phyloP scores from a whole-genome alignment of 2,329 filamentous ascomycete species.

The Exophiala spinifera region DNA sequence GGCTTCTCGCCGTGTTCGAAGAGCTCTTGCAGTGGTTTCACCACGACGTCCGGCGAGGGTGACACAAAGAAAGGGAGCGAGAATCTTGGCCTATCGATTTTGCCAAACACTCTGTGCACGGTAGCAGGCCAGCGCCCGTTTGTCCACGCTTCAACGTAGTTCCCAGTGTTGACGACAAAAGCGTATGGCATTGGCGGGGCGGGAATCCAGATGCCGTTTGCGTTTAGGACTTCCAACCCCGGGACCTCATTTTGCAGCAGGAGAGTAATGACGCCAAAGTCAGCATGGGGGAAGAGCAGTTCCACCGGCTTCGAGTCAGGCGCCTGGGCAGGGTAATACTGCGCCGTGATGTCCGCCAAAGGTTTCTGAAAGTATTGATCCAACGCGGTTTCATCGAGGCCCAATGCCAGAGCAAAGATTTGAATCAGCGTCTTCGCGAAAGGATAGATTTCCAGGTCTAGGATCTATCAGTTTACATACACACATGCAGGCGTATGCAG shows the following conservation, averaged over 20 bases:
- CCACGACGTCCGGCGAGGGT: slow-evolving; percentile 27
- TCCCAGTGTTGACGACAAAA: slow-evolving; percentile 47
- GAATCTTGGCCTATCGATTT: slow-evolving; percentile 35
- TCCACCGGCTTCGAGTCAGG: slow-evolving; percentile 27
- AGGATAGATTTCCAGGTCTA: slow-evolving; percentile 25
- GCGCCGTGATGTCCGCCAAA: slow-evolving; percentile 42
- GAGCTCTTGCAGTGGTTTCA: background rate
- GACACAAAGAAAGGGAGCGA: slow-evolving; percentile 51
- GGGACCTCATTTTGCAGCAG: slow-evolving; percentile 47
- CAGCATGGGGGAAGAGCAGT: slow-evolving; percentile 41
- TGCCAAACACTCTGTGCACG: slow-evolving; percentile 43
- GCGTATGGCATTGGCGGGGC: slow-evolving; percentile 42
- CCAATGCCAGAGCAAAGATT: slow-evolving; percentile 40
- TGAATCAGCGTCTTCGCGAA: slow-evolving; percentile 35
- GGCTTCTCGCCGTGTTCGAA: background rate
- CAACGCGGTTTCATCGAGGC: slow-evolving; percentile 40
- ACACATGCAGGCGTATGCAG: too few species aligned
- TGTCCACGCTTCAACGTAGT: slow-evolving; percentile 43
- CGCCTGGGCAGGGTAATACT: slow-evolving; percentile 41
- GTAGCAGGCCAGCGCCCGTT: slow-evolving; percentile 46
- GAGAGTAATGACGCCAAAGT: slow-evolving; percentile 47
- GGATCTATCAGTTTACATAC: background rate
- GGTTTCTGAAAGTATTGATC: slow-evolving; percentile 40
- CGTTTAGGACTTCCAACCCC: slow-evolving; percentile 48
- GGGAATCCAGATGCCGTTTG: slow-evolving; percentile 41